These are phyloP conservation scores for Sporisorium exsertum DNA, from an alignment of 1,284 basidiomycete species.

Conservation along the genomic window DNA sequence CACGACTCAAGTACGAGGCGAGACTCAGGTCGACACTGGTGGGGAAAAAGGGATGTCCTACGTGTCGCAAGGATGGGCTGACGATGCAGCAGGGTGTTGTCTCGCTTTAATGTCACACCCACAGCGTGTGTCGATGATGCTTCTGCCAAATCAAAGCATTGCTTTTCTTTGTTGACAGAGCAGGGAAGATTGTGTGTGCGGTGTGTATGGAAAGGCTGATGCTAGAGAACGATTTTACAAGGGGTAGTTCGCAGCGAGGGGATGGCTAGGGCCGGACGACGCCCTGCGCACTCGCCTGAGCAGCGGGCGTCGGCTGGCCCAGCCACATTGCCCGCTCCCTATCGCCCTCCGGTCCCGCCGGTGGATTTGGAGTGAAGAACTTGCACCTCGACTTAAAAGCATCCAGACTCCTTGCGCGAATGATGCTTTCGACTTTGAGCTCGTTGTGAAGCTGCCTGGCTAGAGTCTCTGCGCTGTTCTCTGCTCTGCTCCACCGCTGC, in stretches of 20 bases:
- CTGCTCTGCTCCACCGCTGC: constrained; percentile 32
- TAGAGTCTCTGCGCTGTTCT: constrained; percentile 22
- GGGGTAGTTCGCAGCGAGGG: background rate
- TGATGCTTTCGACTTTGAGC: constrained; percentile 59
- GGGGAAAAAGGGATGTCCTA: constrained; percentile 36
- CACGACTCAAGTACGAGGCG: constrained; percentile 43
- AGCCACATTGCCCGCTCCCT: constrained; percentile 57
- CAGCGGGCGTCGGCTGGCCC: constrained; percentile 33
- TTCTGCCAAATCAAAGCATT: background rate
- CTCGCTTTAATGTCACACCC: background rate
- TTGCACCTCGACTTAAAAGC: constrained; percentile 61
- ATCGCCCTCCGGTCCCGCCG: constrained; percentile 26
- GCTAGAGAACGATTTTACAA: too few relatives aligned
- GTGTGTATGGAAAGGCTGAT: background rate
- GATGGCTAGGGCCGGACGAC: background rate
- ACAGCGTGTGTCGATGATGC: background rate
- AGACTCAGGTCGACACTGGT: constrained; percentile 34
- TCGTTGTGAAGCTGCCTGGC: constrained; percentile 62
- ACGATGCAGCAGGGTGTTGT: constrained; percentile 2
- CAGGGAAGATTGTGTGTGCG: background rate
- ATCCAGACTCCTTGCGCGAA: constrained; percentile 57
- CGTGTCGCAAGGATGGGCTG: constrained; percentile 33
- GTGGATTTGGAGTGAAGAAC: constrained; percentile 43
- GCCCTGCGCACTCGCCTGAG: constrained; percentile 17
- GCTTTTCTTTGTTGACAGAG: background rate